Conservation (phyloP, 345 rosid species). For the Eucalyptus virginea region DNA sequence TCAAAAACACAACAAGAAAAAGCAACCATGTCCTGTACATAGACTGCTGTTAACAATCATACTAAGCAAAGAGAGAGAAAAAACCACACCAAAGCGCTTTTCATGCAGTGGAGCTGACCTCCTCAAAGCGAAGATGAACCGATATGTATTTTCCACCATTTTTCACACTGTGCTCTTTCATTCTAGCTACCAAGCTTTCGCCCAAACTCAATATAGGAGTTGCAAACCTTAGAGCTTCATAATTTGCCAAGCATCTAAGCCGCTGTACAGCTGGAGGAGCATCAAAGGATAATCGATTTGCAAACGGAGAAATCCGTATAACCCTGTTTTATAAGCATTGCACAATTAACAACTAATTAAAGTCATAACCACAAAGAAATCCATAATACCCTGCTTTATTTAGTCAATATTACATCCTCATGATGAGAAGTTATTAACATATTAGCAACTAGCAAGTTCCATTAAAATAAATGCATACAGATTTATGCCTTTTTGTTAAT, state of each 20-base stretch:
- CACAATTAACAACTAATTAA: neutral
- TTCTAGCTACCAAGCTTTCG: conserved; percentile 77
- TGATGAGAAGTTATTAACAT: neutral
- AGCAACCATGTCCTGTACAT: conserved; percentile 96
- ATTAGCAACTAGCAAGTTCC: neutral
- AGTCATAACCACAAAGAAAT: neutral
- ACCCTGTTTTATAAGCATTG: conserved; percentile 37
- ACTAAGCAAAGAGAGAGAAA: neutral
- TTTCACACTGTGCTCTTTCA: conserved; percentile 80
- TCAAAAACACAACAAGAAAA: conserved; percentile 98
- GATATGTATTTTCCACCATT: conserved; percentile 84
- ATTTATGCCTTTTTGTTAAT: neutral
- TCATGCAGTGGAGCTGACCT: conserved; percentile 42
- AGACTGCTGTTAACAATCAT: neutral
- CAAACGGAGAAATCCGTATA: conserved; percentile 96
- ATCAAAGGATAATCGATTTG: conserved; percentile 93
- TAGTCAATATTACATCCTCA: neutral
- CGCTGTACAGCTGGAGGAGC: conserved; percentile 89
- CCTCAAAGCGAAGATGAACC: conserved; percentile 98
- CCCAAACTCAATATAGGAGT: conserved; percentile 68
- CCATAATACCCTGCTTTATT: neutral
- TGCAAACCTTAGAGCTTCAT: conserved; percentile 77
- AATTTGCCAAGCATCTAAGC: conserved; percentile 92
- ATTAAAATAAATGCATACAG: neutral
- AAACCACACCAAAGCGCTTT: neutral